Conservation (phyloP, 257 asterid species). For the Petunia axillaris region DNA sequence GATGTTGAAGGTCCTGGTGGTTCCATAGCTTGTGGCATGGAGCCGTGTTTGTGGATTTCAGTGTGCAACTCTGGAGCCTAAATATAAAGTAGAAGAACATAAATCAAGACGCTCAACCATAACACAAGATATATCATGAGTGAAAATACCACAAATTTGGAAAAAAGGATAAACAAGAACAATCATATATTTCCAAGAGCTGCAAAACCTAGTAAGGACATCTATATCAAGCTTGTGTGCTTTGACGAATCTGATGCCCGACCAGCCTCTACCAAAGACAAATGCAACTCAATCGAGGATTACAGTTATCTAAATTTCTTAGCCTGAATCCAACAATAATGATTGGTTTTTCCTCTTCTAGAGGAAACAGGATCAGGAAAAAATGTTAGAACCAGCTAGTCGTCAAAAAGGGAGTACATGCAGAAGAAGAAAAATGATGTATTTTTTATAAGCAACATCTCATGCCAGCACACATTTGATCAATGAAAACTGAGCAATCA, state of each 20-base stretch:
- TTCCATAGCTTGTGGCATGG: slow-evolving; percentile 70
- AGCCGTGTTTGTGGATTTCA: slow-evolving; percentile 84
- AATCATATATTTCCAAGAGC: neutral
- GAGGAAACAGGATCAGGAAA: neutral
- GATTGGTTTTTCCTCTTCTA: neutral
- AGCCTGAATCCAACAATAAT: neutral
- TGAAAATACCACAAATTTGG: neutral
- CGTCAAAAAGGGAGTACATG: neutral
- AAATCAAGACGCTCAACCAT: neutral
- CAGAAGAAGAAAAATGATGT: neutral
- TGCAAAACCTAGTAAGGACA: slow-evolving; percentile 12
- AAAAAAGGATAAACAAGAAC: slow-evolving; percentile 5
- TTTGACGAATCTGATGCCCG: neutral
- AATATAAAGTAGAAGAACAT: slow-evolving; percentile 21
- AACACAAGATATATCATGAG: neutral
- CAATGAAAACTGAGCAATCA: neutral
- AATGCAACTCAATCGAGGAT: slow-evolving; percentile 6
- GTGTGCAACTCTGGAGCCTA: slow-evolving; percentile 88
- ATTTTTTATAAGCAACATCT: neutral
- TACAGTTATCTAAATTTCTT: neutral
- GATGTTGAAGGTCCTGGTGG: slow-evolving; percentile 70
- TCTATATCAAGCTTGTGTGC: neutral
- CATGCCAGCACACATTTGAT: slow-evolving; percentile 1
- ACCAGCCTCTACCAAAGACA: slow-evolving; percentile 5
- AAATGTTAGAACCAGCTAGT: neutral